Evolutionary conservation across 371 early-diverging fungal species (phyloP).

Genomic region (Actinomortierella ambigua): DNA sequence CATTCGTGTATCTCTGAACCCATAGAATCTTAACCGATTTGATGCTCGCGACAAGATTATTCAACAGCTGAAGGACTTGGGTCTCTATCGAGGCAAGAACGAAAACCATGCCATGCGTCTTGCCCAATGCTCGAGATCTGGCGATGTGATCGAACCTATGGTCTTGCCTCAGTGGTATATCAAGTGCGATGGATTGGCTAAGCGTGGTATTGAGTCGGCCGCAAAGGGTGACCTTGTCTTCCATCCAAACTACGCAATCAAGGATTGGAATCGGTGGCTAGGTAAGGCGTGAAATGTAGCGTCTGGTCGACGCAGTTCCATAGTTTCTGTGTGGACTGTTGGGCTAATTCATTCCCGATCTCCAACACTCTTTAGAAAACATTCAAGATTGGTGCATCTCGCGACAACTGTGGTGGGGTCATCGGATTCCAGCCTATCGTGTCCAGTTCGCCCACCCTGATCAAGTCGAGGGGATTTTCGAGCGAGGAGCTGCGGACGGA

Average conservation of each 20-base stretch:
- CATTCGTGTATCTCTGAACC: conserved; percentile 7
- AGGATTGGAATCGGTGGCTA: conserved; percentile 96
- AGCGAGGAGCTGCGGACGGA: conserved; percentile 22
- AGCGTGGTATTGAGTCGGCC: conserved; percentile 73
- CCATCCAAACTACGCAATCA: conserved; percentile 79
- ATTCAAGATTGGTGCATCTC: conserved; percentile 99
- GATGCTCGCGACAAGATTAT: conserved; percentile 81
- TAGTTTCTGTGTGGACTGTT: background rate
- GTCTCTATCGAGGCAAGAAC: conserved; percentile 75
- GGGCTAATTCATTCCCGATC: background rate
- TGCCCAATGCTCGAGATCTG: conserved; percentile 88
- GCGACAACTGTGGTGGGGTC: conserved; percentile 99
- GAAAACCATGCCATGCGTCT: conserved; percentile 88
- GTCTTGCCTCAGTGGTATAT: conserved; percentile 99
- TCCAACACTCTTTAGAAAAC: no score
- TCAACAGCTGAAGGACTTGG: conserved; percentile 61
- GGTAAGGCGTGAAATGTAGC: no score
- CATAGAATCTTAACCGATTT: conserved; percentile 77
- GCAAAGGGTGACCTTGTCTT: conserved; percentile 74
- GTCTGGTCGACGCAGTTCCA: conserved; percentile 49
- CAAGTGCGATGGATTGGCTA: conserved; percentile 84
- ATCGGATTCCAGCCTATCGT: conserved; percentile 97
- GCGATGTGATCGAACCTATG: conserved; percentile 97
- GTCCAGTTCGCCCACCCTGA: conserved; percentile 55
- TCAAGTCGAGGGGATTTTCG: background rate